Evolutionary conservation across 2,329 filamentous ascomycete species (phyloP), one percentile per base, ranked within the genome.

Genomic region (Alternaria alternata): DNA sequence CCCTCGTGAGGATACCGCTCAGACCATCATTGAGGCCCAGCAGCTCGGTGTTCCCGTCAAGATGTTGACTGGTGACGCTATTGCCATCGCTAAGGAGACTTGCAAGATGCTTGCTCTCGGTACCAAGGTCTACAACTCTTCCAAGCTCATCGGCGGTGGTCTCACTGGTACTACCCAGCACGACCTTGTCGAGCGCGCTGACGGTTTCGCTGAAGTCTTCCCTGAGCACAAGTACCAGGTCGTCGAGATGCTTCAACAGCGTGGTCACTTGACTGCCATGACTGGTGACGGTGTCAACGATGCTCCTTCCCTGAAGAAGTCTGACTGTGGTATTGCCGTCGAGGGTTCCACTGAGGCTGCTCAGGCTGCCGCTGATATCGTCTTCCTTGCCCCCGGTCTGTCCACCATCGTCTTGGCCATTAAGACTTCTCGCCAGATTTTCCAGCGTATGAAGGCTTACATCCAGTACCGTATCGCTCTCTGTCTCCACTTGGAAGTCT

Each of bases 11-110:
- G 90, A 92, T 78, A 92, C 90, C 64, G 90, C 90, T 67, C 89
- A 91, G 82, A 92, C 90, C 67, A 92, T 92, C 74, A 82, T 90
- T 73, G 89, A 92, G 81, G 89, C 90, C 65, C 88, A 91, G 79
- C 86, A 89, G 77, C 88, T 92, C 59, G 90, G 90, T 84, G 89
- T 92, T 34, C 88, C 87, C 67, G 90, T 92, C 70, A 92, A 92
- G 87, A 92, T 92, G 90, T 83, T 92, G 79, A 92, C 90, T 81
- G 90, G 90, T 86, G 90, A 92, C 76, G 90, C 90, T 66, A 90
- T 92, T 71, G 89, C 90, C 71, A 92, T 92, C 68, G 90, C 90
- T 61, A 92, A 92, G 83, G 90, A 92, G 81, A 92, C 90, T 69
- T 92, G 90, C 86, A 91, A 91, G 83, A 92, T 92, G 88, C 85